Evolutionary conservation across 2,329 filamentous ascomycete species (phyloP).

Genomic region (Talaromyces atroroseus): DNA sequence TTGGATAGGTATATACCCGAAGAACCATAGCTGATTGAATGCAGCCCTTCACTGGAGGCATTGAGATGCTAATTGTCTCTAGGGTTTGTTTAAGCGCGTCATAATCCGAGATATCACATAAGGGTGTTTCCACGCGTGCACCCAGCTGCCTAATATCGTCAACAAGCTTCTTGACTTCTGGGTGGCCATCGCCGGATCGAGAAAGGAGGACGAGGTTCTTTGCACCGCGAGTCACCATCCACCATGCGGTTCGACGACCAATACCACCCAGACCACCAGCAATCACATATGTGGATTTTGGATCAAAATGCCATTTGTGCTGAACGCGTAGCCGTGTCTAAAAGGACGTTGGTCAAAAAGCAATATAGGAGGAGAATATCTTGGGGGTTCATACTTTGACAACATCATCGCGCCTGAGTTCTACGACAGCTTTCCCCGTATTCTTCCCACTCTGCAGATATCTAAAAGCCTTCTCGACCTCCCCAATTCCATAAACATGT

Average conservation of each 20-base stretch:
- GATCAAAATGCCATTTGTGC: no score
- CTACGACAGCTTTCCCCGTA: no score
- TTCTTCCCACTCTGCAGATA: no score
- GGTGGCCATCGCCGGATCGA: slow-evolving; percentile 5
- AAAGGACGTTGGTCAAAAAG: no score
- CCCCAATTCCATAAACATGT: no score
- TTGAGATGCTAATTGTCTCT: no score
- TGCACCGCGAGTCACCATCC: slow-evolving; percentile 22
- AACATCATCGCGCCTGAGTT: no score
- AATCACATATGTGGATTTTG: slow-evolving; percentile 2
- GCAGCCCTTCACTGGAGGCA: slow-evolving; percentile 38
- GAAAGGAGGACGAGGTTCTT: slow-evolving; percentile 25
- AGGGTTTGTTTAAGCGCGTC: no score
- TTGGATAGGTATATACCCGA: slow-evolving; percentile 13
- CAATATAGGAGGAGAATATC: no score
- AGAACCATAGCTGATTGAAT: slow-evolving; percentile 45
- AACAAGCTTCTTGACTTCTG: not conserved
- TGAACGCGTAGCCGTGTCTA: no score
- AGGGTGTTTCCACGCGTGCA: not conserved
- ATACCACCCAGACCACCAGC: slow-evolving; percentile 19
- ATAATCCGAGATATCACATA: not conserved
- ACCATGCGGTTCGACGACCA: slow-evolving; percentile 16
- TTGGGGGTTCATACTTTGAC: no score
- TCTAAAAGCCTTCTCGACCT: no score
- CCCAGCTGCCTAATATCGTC: not conserved